Conservation (phyloP, 2,329 filamentous ascomycete species). For the Didymella pomorum region DNA sequence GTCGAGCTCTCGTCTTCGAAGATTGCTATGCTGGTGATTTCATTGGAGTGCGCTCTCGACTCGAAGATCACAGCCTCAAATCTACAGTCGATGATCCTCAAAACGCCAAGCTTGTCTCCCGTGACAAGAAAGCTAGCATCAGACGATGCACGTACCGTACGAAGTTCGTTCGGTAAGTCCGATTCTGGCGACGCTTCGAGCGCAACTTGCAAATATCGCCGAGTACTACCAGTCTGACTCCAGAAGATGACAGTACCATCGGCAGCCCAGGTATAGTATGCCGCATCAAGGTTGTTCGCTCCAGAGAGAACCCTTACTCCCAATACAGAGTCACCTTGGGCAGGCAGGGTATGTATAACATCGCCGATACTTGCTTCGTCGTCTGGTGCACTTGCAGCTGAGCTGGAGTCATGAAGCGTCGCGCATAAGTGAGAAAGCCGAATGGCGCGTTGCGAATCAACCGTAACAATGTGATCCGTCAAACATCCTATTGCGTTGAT, state of each 20-base stretch:
- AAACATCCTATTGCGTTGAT: constrained; percentile 51
- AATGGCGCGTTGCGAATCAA: constrained; percentile 79
- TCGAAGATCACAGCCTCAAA: constrained; percentile 71
- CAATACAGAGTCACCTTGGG: constrained; percentile 67
- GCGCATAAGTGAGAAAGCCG: constrained; percentile 63
- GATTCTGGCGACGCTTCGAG: constrained; percentile 67
- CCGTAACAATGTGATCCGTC: constrained; percentile 55
- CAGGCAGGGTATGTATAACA: constrained; percentile 57
- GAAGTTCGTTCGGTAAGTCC: constrained; percentile 65
- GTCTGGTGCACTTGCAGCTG: neutral
- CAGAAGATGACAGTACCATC: constrained; percentile 84
- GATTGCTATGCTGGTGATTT: constrained; percentile 83
- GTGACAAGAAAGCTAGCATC: constrained; percentile 75
- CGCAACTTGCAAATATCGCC: constrained; percentile 69
- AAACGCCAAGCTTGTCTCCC: constrained; percentile 85
- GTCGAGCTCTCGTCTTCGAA: constrained; percentile 69
- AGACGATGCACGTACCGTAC: constrained; percentile 65
- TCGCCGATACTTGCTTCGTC: constrained; percentile 43
- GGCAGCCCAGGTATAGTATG: constrained; percentile 89
- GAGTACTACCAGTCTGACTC: constrained; percentile 75
- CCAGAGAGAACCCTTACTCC: constrained; percentile 74
- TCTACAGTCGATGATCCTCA: constrained; percentile 71
- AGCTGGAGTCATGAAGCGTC: neutral
- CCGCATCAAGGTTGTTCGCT: constrained; percentile 68
- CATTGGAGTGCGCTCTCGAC: constrained; percentile 84